These are phyloP conservation scores for Tetrapisispora fleetii DNA, from an alignment of 805 yeast species.

Conservation along the genomic window DNA sequence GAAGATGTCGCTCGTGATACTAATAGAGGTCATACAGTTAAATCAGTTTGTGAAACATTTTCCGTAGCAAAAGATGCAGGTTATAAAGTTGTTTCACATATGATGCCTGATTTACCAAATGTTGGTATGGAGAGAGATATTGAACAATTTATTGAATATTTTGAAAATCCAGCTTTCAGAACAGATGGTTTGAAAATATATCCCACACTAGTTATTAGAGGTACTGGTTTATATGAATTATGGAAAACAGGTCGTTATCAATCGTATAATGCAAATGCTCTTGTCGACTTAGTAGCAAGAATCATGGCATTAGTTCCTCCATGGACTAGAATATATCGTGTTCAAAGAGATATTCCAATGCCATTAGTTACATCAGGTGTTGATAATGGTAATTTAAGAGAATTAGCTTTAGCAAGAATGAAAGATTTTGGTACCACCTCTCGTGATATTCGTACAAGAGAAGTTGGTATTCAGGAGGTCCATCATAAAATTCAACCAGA, in stretches of 20 bases:
- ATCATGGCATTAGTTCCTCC: constrained; percentile 96
- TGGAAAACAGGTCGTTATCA: constrained; percentile 95
- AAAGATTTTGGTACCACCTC: constrained; percentile 94
- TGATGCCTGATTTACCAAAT: constrained; percentile 99
- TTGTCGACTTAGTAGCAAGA: constrained; percentile 90
- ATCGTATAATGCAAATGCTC: constrained; percentile 88
- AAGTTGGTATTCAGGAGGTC: constrained; percentile 97
- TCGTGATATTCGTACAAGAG: constrained; percentile 94
- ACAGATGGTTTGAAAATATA: constrained; percentile 94
- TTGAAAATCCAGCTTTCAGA: constrained; percentile 92
- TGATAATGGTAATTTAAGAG: constrained; percentile 93
- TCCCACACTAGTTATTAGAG: constrained; percentile 93
- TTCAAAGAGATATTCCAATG: constrained; percentile 98
- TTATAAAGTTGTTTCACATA: constrained; percentile 92
- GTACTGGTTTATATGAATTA: constrained; percentile 91
- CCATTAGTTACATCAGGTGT: constrained; percentile 96
- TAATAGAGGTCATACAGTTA: constrained; percentile 95
- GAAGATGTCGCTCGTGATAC: constrained; percentile 99
- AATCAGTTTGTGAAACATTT: constrained; percentile 91
- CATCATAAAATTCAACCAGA: constrained; percentile 96
- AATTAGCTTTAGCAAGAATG: constrained; percentile 93
- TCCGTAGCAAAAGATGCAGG: constrained; percentile 97
- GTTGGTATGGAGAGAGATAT: constrained; percentile 98
- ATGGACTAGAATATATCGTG: constrained; percentile 97
- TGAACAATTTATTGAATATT: constrained; percentile 92